Conservation (phyloP, 305 asterid genomes). For the Solanum hybrid region DNA sequence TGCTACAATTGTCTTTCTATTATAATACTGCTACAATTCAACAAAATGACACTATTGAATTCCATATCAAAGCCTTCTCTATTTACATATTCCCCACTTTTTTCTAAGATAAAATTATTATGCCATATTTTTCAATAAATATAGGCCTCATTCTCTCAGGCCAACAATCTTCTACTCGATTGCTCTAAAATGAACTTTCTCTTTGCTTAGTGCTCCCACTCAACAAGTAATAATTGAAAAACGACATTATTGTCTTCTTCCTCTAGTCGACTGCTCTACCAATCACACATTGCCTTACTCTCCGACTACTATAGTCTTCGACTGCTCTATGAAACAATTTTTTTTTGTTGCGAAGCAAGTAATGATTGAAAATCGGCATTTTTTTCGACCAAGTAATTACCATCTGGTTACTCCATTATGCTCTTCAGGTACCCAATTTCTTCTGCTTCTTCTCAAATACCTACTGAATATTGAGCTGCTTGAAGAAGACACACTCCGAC, state of each 20-base stretch:
- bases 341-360: neutral
- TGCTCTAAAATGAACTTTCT: neutral
- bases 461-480: conserved; percentile 7
- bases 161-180: neutral
- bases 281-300: neutral
- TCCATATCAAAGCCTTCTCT: too few relatives aligned
- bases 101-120: neutral
- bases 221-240: neutral
- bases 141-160: neutral
- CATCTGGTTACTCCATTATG: conserved; percentile 7
- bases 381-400: neutral
- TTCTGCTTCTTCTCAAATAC: conserved; percentile 9
- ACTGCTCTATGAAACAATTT: too few relatives aligned
- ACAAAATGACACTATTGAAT: neutral
- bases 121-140: too few relatives aligned
- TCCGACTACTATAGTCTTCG: neutral
- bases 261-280: neutral
- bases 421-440: conserved; percentile 7
- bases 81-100: conserved; percentile 3
- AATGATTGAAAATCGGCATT: neutral
- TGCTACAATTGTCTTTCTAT: neutral
- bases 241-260: neutral
- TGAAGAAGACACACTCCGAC: neutral
- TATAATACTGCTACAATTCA: neutral
- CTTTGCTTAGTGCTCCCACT: neutral